Evolutionary conservation across 345 rosid genomes (phyloP).

Genomic region (Heritiera fomes): DNA sequence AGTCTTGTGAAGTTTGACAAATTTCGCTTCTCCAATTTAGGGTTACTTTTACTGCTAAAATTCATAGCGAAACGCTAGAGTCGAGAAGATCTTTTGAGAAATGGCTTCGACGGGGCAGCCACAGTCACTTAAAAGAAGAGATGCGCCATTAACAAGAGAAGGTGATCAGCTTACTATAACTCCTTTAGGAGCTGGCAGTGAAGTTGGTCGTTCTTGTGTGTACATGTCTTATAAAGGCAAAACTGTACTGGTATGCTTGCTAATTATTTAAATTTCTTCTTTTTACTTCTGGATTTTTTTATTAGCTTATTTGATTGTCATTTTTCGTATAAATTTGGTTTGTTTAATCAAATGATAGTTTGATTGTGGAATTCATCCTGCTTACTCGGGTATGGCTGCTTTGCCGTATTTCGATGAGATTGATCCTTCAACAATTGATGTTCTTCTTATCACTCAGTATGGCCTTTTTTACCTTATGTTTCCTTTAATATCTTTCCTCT

Average conservation of each 20-base stretch:
- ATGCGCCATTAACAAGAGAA: slow-evolving; percentile 57
- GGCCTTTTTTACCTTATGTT: slow-evolving; percentile 21
- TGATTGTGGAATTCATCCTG: slow-evolving; percentile 95
- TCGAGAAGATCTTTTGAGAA: background rate
- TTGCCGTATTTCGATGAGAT: slow-evolving; percentile 95
- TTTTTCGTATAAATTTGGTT: background rate
- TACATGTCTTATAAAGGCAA: slow-evolving; percentile 92
- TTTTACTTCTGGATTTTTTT: background rate
- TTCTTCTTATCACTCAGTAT: slow-evolving; percentile 90
- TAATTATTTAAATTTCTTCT: background rate
- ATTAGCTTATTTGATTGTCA: background rate
- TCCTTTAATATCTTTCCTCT: background rate
- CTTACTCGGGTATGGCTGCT: slow-evolving; percentile 91
- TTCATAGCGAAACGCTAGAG: background rate
- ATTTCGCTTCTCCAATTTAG: background rate
- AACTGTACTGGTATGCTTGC: slow-evolving; percentile 53
- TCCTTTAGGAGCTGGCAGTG: slow-evolving; percentile 91
- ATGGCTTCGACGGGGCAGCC: slow-evolving; percentile 58
- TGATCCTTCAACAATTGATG: slow-evolving; percentile 86
- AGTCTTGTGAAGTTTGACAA: background rate
- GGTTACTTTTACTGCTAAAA: background rate
- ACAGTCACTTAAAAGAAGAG: slow-evolving; percentile 62
- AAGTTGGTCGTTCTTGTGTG: slow-evolving; percentile 92
- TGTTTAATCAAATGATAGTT: slow-evolving; percentile 42
- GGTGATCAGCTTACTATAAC: slow-evolving; percentile 68